Evolutionary conservation across 148 eudicot species (phyloP).

Genomic region (Vaccinium myrtillus): DNA sequence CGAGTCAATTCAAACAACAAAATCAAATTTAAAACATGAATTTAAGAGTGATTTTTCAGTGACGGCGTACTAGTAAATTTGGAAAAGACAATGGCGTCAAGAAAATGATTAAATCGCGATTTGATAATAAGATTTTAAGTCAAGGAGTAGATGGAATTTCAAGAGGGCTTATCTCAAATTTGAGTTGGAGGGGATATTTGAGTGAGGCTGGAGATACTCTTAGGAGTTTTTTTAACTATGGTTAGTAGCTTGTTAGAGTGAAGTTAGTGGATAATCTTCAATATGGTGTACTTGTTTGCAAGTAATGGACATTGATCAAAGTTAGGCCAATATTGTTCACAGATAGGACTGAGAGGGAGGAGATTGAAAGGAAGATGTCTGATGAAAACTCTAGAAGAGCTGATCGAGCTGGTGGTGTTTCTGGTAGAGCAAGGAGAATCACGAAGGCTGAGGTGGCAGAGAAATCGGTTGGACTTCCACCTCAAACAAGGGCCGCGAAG

Average conservation of each 20-base stretch:
- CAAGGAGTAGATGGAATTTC: background rate
- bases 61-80: background rate
- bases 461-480: conserved; percentile 38
- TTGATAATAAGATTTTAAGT: background rate
- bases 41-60: background rate
- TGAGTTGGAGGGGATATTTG: background rate
- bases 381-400: conserved; percentile 42
- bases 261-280: background rate
- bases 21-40: background rate
- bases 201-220: background rate
- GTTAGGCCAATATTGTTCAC: background rate
- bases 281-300: background rate
- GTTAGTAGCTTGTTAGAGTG: background rate
- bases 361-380: conserved; percentile 40
- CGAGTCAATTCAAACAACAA: background rate
- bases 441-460: conserved; percentile 27
- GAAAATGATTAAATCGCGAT: background rate
- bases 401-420: conserved; percentile 18
- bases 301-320: background rate
- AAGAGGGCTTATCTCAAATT: background rate
- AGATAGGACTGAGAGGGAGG: conserved; percentile 36
- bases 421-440: conserved; percentile 24
- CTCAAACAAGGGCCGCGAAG: conserved; percentile 36
- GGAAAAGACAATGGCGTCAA: background rate
- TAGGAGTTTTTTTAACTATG: background rate